Evolutionary conservation across 2,329 filamentous ascomycete species (phyloP).

Genomic region (Ilyonectria sp.): DNA sequence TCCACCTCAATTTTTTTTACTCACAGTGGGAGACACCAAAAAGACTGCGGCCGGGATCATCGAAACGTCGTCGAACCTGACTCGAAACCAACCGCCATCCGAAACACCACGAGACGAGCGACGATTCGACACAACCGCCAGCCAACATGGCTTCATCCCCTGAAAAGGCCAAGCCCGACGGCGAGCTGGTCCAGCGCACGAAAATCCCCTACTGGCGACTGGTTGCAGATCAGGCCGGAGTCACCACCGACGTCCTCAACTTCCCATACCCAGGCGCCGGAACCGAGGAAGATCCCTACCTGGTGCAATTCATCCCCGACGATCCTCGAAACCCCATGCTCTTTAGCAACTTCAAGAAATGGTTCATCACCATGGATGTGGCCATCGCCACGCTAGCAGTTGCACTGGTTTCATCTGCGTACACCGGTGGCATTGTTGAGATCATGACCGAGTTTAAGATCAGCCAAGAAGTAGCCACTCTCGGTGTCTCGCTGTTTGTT

Average conservation of each 20-base stretch:
- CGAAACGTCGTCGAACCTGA: too few relatives aligned
- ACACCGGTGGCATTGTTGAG: conserved; percentile 68
- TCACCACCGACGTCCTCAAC: conserved; percentile 67
- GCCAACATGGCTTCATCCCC: background rate
- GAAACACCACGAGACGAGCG: background rate
- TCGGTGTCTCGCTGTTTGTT: conserved; percentile 73
- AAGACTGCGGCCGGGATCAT: too few relatives aligned
- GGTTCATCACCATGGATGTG: conserved; percentile 72
- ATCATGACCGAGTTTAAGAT: conserved; percentile 78
- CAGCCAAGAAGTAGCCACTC: conserved; percentile 78
- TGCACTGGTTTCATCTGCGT: conserved; percentile 75
- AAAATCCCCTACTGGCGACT: conserved; percentile 51
- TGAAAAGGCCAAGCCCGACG: background rate
- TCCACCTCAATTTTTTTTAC: too few relatives aligned
- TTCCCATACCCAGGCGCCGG: conserved; percentile 70
- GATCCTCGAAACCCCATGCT: conserved; percentile 76
- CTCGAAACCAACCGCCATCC: background rate
- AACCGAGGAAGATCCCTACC: conserved; percentile 74
- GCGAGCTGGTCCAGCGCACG: background rate
- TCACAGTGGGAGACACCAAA: too few relatives aligned
- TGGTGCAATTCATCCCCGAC: conserved; percentile 74
- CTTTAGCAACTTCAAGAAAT: conserved; percentile 70
- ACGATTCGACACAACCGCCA: background rate
- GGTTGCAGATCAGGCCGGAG: conserved; percentile 65
- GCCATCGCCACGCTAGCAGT: conserved; percentile 76